These are phyloP conservation scores for Apophysomyces ossiformis DNA, from an alignment of 371 early-diverging fungal genomes.

Conservation along the genomic window DNA sequence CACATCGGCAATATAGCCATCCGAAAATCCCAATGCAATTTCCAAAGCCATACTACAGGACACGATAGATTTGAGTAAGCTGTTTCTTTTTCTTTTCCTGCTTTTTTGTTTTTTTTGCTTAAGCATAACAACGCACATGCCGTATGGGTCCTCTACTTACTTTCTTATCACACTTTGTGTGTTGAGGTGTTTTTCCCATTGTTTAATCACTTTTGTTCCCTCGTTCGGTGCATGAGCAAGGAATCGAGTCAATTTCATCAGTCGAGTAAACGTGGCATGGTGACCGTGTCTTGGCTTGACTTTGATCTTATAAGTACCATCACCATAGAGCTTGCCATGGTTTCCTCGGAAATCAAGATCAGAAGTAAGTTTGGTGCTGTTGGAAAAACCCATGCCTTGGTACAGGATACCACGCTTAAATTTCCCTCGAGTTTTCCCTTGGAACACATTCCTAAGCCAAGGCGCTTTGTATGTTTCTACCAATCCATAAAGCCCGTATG, in stretches of 20 bases:
- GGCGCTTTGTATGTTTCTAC: conserved; percentile 39
- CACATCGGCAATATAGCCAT: conserved; percentile 20
- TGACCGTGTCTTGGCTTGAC: conserved; percentile 13
- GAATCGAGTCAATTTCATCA: conserved; percentile 25
- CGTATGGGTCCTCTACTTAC: conserved; percentile 12
- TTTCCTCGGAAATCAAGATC: conserved; percentile 28
- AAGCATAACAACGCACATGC: neutral
- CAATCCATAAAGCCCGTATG: conserved; percentile 40
- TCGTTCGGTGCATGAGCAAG: conserved; percentile 20
- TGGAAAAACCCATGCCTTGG: conserved; percentile 24
- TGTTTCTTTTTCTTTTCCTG: too few relatives aligned
- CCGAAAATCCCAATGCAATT: conserved; percentile 22
- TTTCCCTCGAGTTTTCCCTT: conserved; percentile 22
- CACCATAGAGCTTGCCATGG: conserved; percentile 27
- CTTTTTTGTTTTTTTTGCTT: too few relatives aligned
- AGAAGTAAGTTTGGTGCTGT: conserved; percentile 9
- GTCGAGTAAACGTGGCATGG: conserved; percentile 7
- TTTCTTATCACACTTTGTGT: conserved; percentile 22
- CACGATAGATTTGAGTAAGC: too few relatives aligned
- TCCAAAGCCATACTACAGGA: conserved; percentile 30
- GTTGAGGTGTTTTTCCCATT: conserved; percentile 22
- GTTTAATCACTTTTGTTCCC: neutral
- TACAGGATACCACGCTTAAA: conserved; percentile 42
- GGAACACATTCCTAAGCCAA: conserved; percentile 43
- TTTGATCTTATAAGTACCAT: conserved; percentile 5